These are phyloP conservation scores for Cryphonectria parasitica DNA, from an alignment of 2,329 filamentous ascomycete species.

Conservation along the genomic window DNA sequence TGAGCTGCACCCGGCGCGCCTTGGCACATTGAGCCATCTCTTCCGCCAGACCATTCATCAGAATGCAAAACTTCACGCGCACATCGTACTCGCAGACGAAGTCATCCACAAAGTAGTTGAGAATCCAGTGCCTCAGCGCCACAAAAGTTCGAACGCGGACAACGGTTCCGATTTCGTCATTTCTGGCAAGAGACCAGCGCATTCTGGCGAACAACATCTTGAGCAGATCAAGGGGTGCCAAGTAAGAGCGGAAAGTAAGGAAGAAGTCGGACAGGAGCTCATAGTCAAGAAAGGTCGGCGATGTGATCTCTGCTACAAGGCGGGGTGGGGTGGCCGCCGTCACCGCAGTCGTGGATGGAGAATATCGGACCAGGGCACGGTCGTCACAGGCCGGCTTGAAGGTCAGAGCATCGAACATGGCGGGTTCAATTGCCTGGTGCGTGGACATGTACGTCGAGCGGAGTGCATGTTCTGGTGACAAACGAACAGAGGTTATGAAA, in stretches of 20 bases:
- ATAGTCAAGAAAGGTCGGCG: slow-evolving; percentile 93
- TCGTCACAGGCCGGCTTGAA: slow-evolving; percentile 81
- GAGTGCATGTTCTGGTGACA: slow-evolving; percentile 43
- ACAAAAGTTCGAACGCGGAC: slow-evolving; percentile 97
- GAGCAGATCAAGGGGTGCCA: slow-evolving; percentile 76
- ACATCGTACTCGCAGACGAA: slow-evolving; percentile 79
- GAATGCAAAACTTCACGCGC: slow-evolving; percentile 76
- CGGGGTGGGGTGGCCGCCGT: slow-evolving; percentile 88
- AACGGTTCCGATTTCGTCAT: slow-evolving; percentile 85
- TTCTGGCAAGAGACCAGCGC: slow-evolving; percentile 80
- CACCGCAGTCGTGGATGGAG: slow-evolving; percentile 71
- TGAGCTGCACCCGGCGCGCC: slow-evolving; percentile 63
- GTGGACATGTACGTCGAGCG: slow-evolving; percentile 54
- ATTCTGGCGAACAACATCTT: slow-evolving; percentile 84
- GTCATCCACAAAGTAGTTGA: slow-evolving; percentile 97
- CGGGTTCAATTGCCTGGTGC: slow-evolving; percentile 63
- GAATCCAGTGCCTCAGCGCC: slow-evolving; percentile 92
- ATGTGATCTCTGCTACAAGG: slow-evolving; percentile 94
- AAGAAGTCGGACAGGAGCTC: slow-evolving; percentile 98
- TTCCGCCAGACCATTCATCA: slow-evolving; percentile 71
- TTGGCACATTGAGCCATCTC: slow-evolving; percentile 53
- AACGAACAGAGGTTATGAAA: slow-evolving; percentile 43
- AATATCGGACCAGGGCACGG: slow-evolving; percentile 80
- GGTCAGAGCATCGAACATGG: slow-evolving; percentile 81
- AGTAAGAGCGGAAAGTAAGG: slow-evolving; percentile 87